Evolutionary conservation across 768 basidiomycete species (phyloP), one percentile per base, ranked within the genome.

Genomic region (Boletellus ananas): DNA sequence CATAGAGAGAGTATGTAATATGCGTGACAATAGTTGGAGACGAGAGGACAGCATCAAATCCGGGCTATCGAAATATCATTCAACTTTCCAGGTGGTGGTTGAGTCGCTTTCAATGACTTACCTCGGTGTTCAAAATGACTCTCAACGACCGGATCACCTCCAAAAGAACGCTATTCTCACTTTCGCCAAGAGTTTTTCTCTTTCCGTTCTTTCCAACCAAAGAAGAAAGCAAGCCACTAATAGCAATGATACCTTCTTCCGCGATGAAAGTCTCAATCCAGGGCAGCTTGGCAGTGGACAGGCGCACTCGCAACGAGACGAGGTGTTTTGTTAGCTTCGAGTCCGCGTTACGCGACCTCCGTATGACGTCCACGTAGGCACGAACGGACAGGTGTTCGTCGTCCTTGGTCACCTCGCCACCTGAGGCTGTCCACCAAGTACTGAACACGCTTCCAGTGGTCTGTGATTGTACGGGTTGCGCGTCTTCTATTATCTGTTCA

Each of bases 111-210:
- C 8, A 31, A 39, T 21, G 51, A 57, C 64, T 34, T 59, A 91
- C 93, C 69, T 88, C 82, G 1, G 87, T 94, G 59, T 96, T 96
- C 55, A 94, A 71, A 16, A 97, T 68, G 0, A 87, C 86, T 35
- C 92, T 74, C 20, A 96, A 68, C 63, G 90, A 93, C 61, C 85
- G 89, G 55, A 91, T 75, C 20, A 84, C 66, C 62, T 95, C 92
- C 27, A 85, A 59, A 23, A 94, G 70, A 2, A 85, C 80, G 3
- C 76, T 79, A 12, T 76, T 79, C 62, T 91, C 88, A 23, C 78
- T 68, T 42, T 94, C 90, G 3, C 71, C 77, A 45, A 82, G 62
- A n/a, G 57, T 65, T 54, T 76, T 80, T 60, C 75, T 74, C 69
- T 83, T 84, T n/a, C 81, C 81, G 11, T 77, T 78, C 60, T 82